phyloP scores from a whole-genome alignment of 2,329 filamentous ascomycete genomes.

The Thielaviopsis euricoi region DNA sequence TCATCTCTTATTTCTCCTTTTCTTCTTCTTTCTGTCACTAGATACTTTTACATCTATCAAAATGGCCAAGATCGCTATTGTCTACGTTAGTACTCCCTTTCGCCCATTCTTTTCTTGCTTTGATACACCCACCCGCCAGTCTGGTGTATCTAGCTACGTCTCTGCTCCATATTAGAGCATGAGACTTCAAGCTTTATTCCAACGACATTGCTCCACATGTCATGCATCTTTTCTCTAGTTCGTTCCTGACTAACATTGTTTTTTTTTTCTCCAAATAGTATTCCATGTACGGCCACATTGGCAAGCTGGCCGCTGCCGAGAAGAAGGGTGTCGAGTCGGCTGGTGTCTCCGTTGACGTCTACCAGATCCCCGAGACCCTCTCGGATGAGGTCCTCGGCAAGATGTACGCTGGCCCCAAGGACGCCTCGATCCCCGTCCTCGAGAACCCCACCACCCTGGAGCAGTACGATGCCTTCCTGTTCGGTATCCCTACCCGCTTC shows the following conservation, averaged over 20 bases:
- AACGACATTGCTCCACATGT: background rate
- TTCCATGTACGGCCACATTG: conserved; percentile 87
- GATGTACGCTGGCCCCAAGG: conserved; percentile 79
- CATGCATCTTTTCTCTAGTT: background rate
- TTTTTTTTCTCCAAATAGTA: conserved; percentile 47
- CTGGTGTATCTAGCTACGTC: background rate
- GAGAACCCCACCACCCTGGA: conserved; percentile 42
- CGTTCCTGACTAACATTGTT: background rate
- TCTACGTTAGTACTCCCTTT: conserved; percentile 48
- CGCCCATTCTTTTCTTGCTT: background rate
- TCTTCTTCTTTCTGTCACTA: background rate
- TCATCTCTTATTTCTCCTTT: background rate
- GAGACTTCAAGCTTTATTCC: background rate
- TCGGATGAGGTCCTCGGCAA: conserved; percentile 65
- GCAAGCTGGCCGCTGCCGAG: conserved; percentile 71
- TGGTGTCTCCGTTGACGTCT: conserved; percentile 67
- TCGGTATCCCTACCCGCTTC: conserved; percentile 90
- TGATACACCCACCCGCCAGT: background rate
- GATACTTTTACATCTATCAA: background rate
- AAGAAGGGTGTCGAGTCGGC: conserved; percentile 78
- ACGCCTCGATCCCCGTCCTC: conserved; percentile 46
- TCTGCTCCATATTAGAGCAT: background rate
- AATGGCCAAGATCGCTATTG: conserved; percentile 86
- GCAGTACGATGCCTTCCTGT: conserved; percentile 72
- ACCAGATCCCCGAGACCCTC: conserved; percentile 82